phyloP scores from a whole-genome alignment of 2,329 filamentous ascomycete species.

The Teratosphaeria gauchensis region DNA sequence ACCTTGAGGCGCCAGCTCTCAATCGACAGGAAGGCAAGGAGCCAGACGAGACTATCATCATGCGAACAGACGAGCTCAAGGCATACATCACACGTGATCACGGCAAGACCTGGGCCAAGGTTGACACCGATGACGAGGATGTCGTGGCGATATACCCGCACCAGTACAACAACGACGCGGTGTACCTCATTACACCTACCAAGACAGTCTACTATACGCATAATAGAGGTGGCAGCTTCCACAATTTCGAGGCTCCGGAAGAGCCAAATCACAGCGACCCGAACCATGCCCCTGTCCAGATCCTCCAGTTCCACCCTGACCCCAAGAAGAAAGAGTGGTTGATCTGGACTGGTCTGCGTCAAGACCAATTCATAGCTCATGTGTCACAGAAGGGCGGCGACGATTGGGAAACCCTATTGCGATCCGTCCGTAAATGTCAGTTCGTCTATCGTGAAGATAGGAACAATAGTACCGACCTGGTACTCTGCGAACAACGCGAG shows the following conservation, averaged over 20 bases:
- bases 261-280: conserved; percentile 44
- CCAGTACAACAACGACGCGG: conserved; percentile 68
- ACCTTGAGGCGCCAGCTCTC: conserved; percentile 54
- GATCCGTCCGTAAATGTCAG: conserved; percentile 71
- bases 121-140: conserved; percentile 53
- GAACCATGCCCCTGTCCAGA: conserved; percentile 40
- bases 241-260: conserved; percentile 61
- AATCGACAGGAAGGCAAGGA: conserved; percentile 54
- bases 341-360: conserved; percentile 66
- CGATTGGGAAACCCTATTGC: conserved; percentile 64
- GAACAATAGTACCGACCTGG: conserved; percentile 51
- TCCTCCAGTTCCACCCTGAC: conserved; percentile 62
- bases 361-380: conserved; percentile 61
- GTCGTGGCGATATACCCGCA: conserved; percentile 68
- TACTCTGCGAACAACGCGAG: conserved; percentile 55
- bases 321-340: conserved; percentile 79
- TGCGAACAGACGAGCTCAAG: conserved; percentile 49
- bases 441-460: conserved; percentile 63
- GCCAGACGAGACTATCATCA: conserved; percentile 63
- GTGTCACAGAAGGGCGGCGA: conserved; percentile 68
- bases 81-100: conserved; percentile 75
- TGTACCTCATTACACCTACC: conserved; percentile 70
- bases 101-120: conserved; percentile 69
- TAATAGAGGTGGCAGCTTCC: conserved; percentile 65
- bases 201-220: conserved; percentile 69